Percentiles rank a stretch among this genome's conserved stretches.
Evolutionary conservation across 495 filamentous ascomycete genomes (phyloP).

Genomic region (Penicillium taxi): DNA sequence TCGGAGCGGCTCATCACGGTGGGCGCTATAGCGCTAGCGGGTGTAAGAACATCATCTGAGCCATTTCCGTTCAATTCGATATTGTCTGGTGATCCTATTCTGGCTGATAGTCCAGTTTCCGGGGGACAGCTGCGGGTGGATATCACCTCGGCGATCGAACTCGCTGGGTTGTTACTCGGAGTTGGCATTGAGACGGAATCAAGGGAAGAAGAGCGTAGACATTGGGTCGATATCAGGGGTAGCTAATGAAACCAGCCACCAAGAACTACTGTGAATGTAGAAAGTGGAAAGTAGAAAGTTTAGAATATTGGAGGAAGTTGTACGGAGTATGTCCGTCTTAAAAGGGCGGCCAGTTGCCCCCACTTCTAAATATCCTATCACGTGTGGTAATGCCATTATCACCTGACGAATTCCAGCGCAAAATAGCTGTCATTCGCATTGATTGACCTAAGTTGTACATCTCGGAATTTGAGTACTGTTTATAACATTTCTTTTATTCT

Average conservation of each 20-base stretch:
- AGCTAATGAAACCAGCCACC: slow-evolving; percentile 5
- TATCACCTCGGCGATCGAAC: slow-evolving; percentile 42
- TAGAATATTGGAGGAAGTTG: not conserved
- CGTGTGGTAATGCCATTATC: too few species aligned
- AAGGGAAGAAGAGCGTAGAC: slow-evolving; percentile 26
- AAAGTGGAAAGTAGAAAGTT: slow-evolving; percentile 2
- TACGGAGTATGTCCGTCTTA: too few species aligned
- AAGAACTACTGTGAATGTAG: slow-evolving; percentile 1
- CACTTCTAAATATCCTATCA: too few species aligned
- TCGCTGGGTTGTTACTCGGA: slow-evolving; percentile 43
- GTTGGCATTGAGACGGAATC: slow-evolving; percentile 50
- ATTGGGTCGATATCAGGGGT: slow-evolving; percentile 26
- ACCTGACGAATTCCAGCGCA: too few species aligned
- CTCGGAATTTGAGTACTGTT: too few species aligned
- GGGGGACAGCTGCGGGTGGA: slow-evolving; percentile 51
- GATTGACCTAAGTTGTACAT: too few species aligned
- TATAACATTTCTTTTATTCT: too few species aligned
- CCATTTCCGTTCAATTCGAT: slow-evolving; percentile 17
- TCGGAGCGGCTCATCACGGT: slow-evolving; percentile 27
- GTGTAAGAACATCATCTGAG: slow-evolving; percentile 25
- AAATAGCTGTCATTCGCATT: too few species aligned
- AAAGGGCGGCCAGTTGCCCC: too few species aligned
- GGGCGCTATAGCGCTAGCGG: slow-evolving; percentile 20
- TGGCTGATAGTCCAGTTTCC: slow-evolving; percentile 37
- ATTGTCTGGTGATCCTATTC: slow-evolving; percentile 31